phyloP scores from a whole-genome alignment of 768 basidiomycete genomes.

The Amanita muscaria region DNA sequence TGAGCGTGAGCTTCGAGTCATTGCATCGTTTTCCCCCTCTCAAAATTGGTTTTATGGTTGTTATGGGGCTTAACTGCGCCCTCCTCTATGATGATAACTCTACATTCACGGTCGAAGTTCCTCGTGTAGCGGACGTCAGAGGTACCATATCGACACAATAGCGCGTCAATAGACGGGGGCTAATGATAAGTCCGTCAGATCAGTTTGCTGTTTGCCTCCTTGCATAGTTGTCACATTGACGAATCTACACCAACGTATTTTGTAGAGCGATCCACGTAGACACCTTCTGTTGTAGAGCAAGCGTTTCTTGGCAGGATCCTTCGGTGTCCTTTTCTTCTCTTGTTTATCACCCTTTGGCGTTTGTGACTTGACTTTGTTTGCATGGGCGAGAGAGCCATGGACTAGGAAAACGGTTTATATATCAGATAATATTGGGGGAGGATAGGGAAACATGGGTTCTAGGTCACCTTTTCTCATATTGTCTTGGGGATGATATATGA shows the following conservation, averaged over 20 bases:
- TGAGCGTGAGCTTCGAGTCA: too few relatives aligned
- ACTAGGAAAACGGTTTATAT: slow-evolving; percentile 41
- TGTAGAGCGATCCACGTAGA: not conserved
- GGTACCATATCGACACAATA: too few relatives aligned
- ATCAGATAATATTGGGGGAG: slow-evolving; percentile 1
- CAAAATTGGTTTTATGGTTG: too few relatives aligned
- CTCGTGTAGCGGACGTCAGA: too few relatives aligned
- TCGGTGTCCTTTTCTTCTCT: slow-evolving; percentile 98
- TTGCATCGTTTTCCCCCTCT: too few relatives aligned
- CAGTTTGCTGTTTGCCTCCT: slow-evolving; percentile 90
- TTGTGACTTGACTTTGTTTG: slow-evolving; percentile 98
- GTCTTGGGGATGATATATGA: slow-evolving; percentile 44
- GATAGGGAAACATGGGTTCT: too few relatives aligned
- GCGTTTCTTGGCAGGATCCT: slow-evolving; percentile 97
- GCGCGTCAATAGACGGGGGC: too few relatives aligned
- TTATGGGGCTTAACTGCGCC: too few relatives aligned
- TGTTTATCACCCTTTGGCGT: slow-evolving; percentile 97
- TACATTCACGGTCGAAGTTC: too few relatives aligned
- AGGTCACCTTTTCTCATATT: slow-evolving; percentile 67
- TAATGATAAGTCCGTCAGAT: too few relatives aligned
- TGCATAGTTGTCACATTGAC: slow-evolving; percentile 89
- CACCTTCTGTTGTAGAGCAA: slow-evolving; percentile 89
- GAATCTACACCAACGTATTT: too few relatives aligned
- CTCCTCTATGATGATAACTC: too few relatives aligned
- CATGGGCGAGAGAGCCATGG: slow-evolving; percentile 99